These are phyloP conservation scores for Tolypocladium endophyticum DNA, from an alignment of 2,329 filamentous ascomycete species.

Conservation along the genomic window DNA sequence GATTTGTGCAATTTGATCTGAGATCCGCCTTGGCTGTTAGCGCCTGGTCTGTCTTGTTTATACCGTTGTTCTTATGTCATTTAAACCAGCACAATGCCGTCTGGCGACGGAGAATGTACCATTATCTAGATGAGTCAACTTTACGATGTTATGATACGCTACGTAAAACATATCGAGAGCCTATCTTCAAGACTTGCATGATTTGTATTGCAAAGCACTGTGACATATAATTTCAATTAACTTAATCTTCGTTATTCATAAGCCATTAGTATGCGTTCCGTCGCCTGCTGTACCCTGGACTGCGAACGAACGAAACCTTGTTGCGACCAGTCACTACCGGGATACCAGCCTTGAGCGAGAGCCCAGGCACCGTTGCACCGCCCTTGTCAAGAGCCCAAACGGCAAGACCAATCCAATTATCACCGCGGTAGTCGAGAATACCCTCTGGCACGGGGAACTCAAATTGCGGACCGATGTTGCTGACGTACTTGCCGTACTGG, in stretches of 20 bases:
- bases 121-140: neutral
- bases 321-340: constrained; percentile 39
- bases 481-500: constrained; percentile 52
- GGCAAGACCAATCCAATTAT: constrained; percentile 57
- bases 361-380: constrained; percentile 45
- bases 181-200: neutral
- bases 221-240: neutral
- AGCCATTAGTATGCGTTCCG: constrained; percentile 34
- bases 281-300: constrained; percentile 34
- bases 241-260: neutral
- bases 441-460: constrained; percentile 64
- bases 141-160: neutral
- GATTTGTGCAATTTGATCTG: neutral
- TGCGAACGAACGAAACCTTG: constrained; percentile 32
- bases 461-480: constrained; percentile 66
- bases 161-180: neutral
- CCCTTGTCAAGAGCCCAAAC: constrained; percentile 54
- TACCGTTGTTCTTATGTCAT: neutral
- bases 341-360: constrained; percentile 37
- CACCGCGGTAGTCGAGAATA: constrained; percentile 58
- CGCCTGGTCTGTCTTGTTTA: neutral
- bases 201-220: neutral
- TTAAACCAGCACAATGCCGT: neutral
- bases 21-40: neutral
- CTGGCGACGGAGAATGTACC: neutral